phyloP scores from a whole-genome alignment of 768 basidiomycete species.

The Exidia glandulosa region DNA sequence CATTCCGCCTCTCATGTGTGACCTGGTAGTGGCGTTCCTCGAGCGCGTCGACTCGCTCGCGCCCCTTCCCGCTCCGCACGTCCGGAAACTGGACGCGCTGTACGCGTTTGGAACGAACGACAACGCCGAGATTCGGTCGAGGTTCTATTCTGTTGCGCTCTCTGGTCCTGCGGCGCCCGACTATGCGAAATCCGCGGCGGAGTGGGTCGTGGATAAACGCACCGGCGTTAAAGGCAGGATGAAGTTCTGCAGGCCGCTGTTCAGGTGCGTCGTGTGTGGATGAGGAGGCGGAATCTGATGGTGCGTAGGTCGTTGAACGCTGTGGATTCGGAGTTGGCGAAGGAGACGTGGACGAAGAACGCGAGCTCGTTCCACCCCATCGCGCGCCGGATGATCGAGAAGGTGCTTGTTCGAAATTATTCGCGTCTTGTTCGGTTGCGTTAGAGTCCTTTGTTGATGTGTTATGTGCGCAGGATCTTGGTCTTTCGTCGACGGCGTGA shows the following conservation, averaged over 20 bases:
- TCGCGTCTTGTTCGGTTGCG: too few relatives aligned
- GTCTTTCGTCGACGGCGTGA: too few relatives aligned
- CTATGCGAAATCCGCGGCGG: conserved; percentile 43
- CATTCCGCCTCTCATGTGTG: neutral
- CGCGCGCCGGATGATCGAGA: conserved; percentile 62
- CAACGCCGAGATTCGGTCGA: conserved; percentile 68
- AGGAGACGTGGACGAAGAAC: conserved; percentile 33
- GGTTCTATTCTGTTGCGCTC: conserved; percentile 69
- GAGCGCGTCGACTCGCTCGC: conserved; percentile 59
- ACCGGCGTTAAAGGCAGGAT: conserved; percentile 53
- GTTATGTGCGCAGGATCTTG: neutral
- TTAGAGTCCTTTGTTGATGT: neutral
- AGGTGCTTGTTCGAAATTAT: conserved; percentile 32
- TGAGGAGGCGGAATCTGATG: neutral
- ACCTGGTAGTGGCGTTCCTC: conserved; percentile 61
- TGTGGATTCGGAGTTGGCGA: conserved; percentile 44
- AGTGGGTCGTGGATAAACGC: conserved; percentile 58
- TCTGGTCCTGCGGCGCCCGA: conserved; percentile 33
- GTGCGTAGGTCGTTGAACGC: conserved; percentile 29
- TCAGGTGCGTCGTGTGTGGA: conserved; percentile 23
- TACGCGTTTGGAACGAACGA: conserved; percentile 43
- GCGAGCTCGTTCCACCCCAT: conserved; percentile 64
- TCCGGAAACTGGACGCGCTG: conserved; percentile 43
- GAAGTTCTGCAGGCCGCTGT: conserved; percentile 72
- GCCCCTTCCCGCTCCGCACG: conserved; percentile 47